Evolutionary conservation across 495 filamentous ascomycete species (phyloP).

Genomic region (Tuber melanosporum): DNA sequence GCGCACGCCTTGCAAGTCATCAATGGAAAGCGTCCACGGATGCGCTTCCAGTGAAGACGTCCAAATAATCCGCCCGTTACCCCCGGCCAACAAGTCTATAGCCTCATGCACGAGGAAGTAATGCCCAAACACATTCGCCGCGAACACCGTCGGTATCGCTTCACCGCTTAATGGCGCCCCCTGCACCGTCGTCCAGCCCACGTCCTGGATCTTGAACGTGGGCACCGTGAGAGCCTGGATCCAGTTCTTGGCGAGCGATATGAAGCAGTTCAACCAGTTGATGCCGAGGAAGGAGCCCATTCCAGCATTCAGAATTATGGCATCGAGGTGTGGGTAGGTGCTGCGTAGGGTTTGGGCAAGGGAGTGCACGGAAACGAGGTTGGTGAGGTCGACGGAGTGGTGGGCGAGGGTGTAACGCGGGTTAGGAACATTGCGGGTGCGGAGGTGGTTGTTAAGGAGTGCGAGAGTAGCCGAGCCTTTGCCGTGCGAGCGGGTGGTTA

Average conservation of each 20-base stretch:
- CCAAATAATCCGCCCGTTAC: constrained; percentile 68
- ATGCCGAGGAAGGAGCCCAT: constrained; percentile 79
- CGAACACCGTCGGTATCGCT: constrained; percentile 69
- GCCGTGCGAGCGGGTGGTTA: constrained; percentile 55
- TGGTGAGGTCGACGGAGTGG: constrained; percentile 54
- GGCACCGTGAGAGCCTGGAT: constrained; percentile 70
- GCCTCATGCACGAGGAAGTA: constrained; percentile 82
- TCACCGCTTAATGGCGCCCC: constrained; percentile 38
- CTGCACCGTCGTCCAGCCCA: constrained; percentile 52
- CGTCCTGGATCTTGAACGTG: constrained; percentile 58
- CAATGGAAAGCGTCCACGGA: constrained; percentile 49
- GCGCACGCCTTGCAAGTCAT: constrained; percentile 70
- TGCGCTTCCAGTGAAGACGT: constrained; percentile 69
- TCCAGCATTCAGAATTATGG: constrained; percentile 79
- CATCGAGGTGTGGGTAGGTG: constrained; percentile 59
- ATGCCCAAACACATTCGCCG: constrained; percentile 89
- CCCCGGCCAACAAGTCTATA: constrained; percentile 57
- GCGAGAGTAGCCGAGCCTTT: constrained; percentile 58
- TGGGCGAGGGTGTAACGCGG: constrained; percentile 53
- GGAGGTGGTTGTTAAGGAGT: constrained; percentile 51
- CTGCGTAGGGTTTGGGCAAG: constrained; percentile 49
- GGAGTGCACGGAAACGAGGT: constrained; percentile 48
- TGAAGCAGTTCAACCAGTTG: constrained; percentile 62
- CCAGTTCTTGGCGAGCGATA: constrained; percentile 56
- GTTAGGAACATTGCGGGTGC: constrained; percentile 45